Conservation (phyloP, 495 filamentous ascomycete genomes). For the Aspergillus diversus region DNA sequence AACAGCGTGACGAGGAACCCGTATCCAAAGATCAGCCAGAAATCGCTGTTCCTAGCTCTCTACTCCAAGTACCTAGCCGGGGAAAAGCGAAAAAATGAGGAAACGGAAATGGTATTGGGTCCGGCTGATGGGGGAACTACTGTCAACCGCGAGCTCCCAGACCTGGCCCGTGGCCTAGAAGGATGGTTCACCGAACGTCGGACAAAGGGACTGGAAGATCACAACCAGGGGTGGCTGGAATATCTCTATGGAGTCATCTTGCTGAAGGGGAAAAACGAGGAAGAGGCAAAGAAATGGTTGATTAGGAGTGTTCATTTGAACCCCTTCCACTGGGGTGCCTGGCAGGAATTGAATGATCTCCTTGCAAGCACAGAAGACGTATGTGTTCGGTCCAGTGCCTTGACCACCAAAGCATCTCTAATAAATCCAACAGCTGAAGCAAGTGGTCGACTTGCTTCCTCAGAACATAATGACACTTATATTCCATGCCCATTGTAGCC, state of each 20-base stretch:
- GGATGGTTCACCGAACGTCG: conserved; percentile 70
- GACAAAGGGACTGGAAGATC: conserved; percentile 59
- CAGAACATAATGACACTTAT: conserved; percentile 91
- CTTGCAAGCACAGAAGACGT: conserved; percentile 84
- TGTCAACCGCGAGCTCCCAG: conserved; percentile 78
- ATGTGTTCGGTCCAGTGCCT: conserved; percentile 34
- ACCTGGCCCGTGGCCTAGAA: conserved; percentile 74
- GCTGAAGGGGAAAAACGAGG: conserved; percentile 87
- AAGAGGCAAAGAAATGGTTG: conserved; percentile 78
- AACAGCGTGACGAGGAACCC: conserved; percentile 34
- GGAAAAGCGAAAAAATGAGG: conserved; percentile 95
- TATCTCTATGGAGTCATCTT: conserved; percentile 93
- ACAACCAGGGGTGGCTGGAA: conserved; percentile 90
- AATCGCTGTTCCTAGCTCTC: conserved; percentile 86
- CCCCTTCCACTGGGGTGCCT: conserved; percentile 95
- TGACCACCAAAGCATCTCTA: conserved; percentile 11
- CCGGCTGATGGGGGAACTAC: conserved; percentile 85
- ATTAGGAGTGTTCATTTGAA: conserved; percentile 81
- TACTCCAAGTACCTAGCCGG: conserved; percentile 93
- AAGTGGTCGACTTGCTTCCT: conserved; percentile 66
- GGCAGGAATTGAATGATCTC: conserved; percentile 82
- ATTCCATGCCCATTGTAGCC: conserved; percentile 85
- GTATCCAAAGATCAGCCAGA: conserved; percentile 73
- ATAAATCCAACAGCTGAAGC: conserved; percentile 51
- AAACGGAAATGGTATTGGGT: conserved; percentile 95